phyloP scores from a whole-genome alignment of 2,329 filamentous ascomycete genomes.

The Nothophaeocryptopus gaeumannii region DNA sequence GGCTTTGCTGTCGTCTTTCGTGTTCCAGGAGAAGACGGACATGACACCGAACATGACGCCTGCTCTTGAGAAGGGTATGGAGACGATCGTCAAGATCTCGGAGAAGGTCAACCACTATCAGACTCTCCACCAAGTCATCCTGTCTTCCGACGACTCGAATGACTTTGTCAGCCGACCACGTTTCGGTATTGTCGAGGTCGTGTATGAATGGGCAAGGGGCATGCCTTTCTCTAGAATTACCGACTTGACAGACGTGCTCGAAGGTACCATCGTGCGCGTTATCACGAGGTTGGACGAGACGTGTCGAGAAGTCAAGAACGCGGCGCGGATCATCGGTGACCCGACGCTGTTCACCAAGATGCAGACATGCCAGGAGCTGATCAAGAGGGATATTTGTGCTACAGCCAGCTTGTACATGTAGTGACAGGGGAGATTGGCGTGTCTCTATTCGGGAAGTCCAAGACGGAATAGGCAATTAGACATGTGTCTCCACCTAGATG shows the following conservation, averaged over 20 bases:
- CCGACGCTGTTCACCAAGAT: constrained; percentile 93
- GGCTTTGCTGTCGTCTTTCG: constrained; percentile 86
- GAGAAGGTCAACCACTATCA: constrained; percentile 92
- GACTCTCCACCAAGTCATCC: constrained; percentile 85
- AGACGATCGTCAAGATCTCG: constrained; percentile 82
- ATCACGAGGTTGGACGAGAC: constrained; percentile 94
- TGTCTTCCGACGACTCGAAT: constrained; percentile 83
- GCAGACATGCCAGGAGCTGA: constrained; percentile 95
- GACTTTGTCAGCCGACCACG: constrained; percentile 84
- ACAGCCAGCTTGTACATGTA: constrained; percentile 87
- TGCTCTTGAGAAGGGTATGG: constrained; percentile 75
- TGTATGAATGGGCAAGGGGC: constrained; percentile 96
- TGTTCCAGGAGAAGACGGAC: constrained; percentile 96
- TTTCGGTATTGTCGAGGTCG: constrained; percentile 94
- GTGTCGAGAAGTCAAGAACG: constrained; percentile 95
- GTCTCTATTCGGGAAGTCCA: no score
- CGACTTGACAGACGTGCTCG: constrained; percentile 89
- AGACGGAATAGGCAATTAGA: no score
- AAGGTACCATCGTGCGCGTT: constrained; percentile 93
- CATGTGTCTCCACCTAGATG: no score
- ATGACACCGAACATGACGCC: constrained; percentile 75
- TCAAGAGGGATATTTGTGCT: constrained; percentile 91
- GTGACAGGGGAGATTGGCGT: not conserved
- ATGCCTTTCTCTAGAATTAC: constrained; percentile 99
- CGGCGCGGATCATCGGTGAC: constrained; percentile 90